These are phyloP conservation scores for Aspergillus quadricinctus DNA, from an alignment of 2,329 filamentous ascomycete species.

Conservation along the genomic window DNA sequence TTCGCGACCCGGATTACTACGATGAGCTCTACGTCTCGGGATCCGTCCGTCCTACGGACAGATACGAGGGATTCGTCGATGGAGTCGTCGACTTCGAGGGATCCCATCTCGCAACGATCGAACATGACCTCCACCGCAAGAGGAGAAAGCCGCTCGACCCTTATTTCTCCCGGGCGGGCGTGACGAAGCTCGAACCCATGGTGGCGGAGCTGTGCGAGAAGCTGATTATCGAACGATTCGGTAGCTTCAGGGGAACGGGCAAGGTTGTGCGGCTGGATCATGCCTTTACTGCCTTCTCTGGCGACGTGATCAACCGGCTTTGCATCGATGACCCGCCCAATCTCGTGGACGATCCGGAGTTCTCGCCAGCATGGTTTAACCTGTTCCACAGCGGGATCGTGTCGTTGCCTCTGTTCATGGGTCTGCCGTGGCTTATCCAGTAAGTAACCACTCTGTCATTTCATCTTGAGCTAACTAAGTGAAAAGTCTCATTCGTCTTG, in stretches of 20 bases:
- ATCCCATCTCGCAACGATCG: slow-evolving; percentile 11
- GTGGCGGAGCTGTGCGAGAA: neutral
- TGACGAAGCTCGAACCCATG: neutral
- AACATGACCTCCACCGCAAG: slow-evolving; percentile 22
- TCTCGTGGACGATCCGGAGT: slow-evolving; percentile 11
- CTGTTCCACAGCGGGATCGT: neutral
- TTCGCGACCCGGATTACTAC: slow-evolving; percentile 11
- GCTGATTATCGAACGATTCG: neutral
- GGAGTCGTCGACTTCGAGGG: slow-evolving; percentile 3
- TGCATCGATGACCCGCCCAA: slow-evolving; percentile 13
- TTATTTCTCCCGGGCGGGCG: slow-evolving; percentile 15
- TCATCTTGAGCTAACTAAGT: neutral
- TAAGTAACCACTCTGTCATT: neutral
- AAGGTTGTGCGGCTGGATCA: slow-evolving; percentile 18
- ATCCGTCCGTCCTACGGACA: neutral
- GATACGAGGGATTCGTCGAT: neutral
- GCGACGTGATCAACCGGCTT: slow-evolving; percentile 22
- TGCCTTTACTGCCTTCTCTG: slow-evolving; percentile 21
- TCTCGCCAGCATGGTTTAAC: slow-evolving; percentile 1
- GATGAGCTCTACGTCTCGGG: neutral
- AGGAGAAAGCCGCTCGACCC: slow-evolving; percentile 17
- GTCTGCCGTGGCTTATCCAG: neutral
- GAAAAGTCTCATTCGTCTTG: neutral
- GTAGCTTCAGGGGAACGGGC: slow-evolving; percentile 10
- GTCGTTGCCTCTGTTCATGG: neutral